phyloP scores from a whole-genome alignment of 2,329 filamentous ascomycete genomes.

The Colletotrichum endophyticum region DNA sequence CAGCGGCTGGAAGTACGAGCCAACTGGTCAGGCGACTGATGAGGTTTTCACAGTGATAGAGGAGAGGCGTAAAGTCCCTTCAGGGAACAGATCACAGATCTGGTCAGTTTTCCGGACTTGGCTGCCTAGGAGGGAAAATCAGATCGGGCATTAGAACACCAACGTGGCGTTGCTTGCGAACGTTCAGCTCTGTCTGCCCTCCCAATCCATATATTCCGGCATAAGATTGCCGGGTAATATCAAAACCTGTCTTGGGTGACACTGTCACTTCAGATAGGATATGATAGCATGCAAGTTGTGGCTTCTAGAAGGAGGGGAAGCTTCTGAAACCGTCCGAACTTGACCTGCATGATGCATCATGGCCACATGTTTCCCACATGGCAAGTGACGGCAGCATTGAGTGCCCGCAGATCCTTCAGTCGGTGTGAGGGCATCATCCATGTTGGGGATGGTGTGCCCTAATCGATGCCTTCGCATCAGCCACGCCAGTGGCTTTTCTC shows the following conservation, averaged over 20 bases:
- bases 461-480: background rate
- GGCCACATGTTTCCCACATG: background rate
- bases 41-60: background rate
- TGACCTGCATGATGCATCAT: background rate
- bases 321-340: background rate
- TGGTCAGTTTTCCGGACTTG: background rate
- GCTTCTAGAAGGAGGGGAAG: background rate
- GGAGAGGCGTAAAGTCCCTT: background rate
- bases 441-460: background rate
- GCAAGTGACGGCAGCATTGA: background rate
- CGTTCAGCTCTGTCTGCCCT: background rate
- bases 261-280: background rate
- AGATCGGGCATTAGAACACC: background rate
- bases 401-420: background rate
- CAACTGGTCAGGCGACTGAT: background rate
- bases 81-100: background rate
- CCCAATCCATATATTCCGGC: background rate
- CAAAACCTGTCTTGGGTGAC: background rate
- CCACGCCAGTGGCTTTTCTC: background rate
- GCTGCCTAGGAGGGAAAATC: background rate
- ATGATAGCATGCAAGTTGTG: background rate
- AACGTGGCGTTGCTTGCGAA: background rate
- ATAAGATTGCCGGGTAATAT: background rate
- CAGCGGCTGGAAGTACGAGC: background rate
- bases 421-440: background rate